Base-by-base conservation (phyloP, 352 stramenopile species). In the Globisporangium irregulare region DNA sequence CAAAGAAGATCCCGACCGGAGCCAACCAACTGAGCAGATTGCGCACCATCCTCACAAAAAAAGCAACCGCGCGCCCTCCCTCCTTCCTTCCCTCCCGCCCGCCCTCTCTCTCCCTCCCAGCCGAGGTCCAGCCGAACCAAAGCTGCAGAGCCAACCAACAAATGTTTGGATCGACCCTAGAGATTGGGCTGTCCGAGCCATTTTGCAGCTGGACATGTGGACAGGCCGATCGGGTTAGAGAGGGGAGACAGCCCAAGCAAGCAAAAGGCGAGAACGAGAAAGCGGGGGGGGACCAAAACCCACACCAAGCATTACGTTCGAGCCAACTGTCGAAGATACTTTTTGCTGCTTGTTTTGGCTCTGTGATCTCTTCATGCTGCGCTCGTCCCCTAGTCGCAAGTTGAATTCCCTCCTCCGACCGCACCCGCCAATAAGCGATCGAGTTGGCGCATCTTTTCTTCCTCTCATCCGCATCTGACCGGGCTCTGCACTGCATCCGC, bases 261-360 rank as follows among this genome's bases (percentile, higher is more conserved):
- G 36, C 36, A 43, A 43, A 50, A 48, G 27, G 12, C 38, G 41
- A 50, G n/a, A 50, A 2, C 41, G 4, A 50, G n/a, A 50, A 18
- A 50, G 24, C 27, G 38, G 57, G 59, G 59, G 59, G 59, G 59
- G 59, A 65, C 58, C 58, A 64, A 64, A 27, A 18, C 15, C n/a
- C 14, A 7, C 7, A n/a, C 9, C 36, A 14, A 6, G 41, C 53
- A 59, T 59, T 59, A 53, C 36, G 14, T 25, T 22, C 59, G n/a
- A 64, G 36, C 59, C 34, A 64, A 64, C 34, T 61, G 62, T 48
- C 9, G 24, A 75, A 75, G 70, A 75, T 75, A 75, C 70, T 73
- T 75, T 75, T 75, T 60, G 41, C 59, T 64, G 59, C 54, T 55
- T 59, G 56, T 66, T 43, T 43, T 43, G 36, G 14, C 10, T 14